These are phyloP conservation scores for Dactylellina sp. DNA, from an alignment of 2,329 filamentous ascomycete genomes.

Conservation along the genomic window DNA sequence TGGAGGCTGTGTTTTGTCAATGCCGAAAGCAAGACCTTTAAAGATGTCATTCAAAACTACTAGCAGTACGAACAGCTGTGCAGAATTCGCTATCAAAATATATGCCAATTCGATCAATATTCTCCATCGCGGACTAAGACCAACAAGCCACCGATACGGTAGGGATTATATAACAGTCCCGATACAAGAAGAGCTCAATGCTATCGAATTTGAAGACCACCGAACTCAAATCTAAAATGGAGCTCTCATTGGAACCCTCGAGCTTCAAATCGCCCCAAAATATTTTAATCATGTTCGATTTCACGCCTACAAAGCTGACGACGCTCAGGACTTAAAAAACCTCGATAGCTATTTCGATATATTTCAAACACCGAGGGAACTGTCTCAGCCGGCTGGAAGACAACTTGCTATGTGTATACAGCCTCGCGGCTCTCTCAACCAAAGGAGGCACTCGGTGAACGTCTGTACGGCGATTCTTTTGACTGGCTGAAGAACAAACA, in stretches of 20 bases:
- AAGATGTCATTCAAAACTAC: background rate
- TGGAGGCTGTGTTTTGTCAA: too few relatives aligned
- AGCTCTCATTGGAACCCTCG: background rate
- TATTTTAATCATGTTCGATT: background rate
- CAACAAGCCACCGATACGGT: background rate
- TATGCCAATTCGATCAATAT: conserved; percentile 5
- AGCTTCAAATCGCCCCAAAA: conserved; percentile 13
- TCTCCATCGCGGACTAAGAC: too few relatives aligned
- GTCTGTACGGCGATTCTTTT: background rate
- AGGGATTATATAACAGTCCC: conserved; percentile 7
- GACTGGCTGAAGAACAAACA: background rate
- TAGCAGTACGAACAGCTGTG: background rate
- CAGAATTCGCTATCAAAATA: conserved; percentile 3
- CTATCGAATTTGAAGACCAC: background rate
- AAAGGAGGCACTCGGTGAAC: background rate
- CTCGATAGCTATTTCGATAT: background rate
- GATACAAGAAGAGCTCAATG: background rate
- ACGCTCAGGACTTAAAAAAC: too few relatives aligned
- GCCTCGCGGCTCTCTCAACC: background rate
- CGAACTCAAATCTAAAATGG: background rate
- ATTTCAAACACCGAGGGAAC: background rate
- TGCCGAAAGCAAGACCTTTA: too few relatives aligned
- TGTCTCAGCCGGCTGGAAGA: background rate
- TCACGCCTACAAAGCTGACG: too few relatives aligned
- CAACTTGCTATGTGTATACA: background rate